Base-by-base conservation (phyloP, 805 yeast species). In the Limtongia smithiae region DNA sequence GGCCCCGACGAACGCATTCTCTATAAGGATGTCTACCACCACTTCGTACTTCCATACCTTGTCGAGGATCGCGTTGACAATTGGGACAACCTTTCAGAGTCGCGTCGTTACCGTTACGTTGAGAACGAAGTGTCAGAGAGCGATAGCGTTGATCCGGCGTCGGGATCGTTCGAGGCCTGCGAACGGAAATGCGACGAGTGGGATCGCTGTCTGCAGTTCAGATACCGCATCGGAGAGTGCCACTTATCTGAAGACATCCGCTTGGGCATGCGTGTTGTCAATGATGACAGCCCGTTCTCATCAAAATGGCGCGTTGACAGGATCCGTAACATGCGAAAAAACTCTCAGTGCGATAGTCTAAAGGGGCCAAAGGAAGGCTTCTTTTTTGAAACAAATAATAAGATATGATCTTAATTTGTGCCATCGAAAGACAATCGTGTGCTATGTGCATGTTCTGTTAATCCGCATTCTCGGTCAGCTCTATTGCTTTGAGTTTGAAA, bases 291-390 rank as follows among this genome's bases (percentile, higher is more conserved):
- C 6, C 44, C 60, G 3, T 54, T 48, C 14, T 58, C 68, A 2
- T 52, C 57, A 4, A 70, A 67, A 3, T 68, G 66, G 67, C 54
- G 50, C 43, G 37, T 65, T 9, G 70, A 68, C 27, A 55, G 67
- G 15, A 67, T 68, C 37, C 54, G 65, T 2, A 46, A 36, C n/a
- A 28, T 55, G 45, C 58, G 71, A 17, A 36, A 39, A 12, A 39
- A 33, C 3, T 27, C 49, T 12, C 21, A 24, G 14, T 66, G 69
- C 44, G 69, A 65, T 45, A 17, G 14, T 17, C 21, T 46, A n/a
- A n/a, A n/a, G n/a, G n/a, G n/a, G n/a, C n/a, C n/a, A n/a, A n/a
- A n/a, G 25, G 55, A 45, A 12, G 44, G 44, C 3, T 38, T 37
- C 18, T 43, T 34, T 25, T 41, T 24, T 22, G 15, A 22, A 12